Conservation (phyloP, 345 rosid genomes). For the Syzygium aromaticum region DNA sequence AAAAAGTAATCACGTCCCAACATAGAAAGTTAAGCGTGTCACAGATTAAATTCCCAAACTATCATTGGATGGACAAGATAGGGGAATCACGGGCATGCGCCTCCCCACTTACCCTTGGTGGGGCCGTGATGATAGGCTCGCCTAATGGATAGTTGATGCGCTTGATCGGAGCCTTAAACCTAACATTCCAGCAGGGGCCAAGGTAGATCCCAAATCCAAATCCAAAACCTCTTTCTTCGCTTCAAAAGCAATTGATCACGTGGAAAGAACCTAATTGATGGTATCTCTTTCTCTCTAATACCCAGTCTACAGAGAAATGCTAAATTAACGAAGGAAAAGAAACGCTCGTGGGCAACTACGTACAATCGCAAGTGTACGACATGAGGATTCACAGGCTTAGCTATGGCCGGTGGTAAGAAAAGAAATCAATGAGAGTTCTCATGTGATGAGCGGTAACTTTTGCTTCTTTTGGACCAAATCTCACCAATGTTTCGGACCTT, state of each 20-base stretch:
- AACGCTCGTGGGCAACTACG: neutral
- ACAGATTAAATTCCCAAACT: neutral
- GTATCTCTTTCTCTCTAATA: neutral
- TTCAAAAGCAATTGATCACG: neutral
- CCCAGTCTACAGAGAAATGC: no score
- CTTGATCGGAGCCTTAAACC: neutral
- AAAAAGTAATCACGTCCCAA: neutral
- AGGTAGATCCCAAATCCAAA: neutral
- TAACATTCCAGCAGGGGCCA: neutral
- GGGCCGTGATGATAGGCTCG: rapidly evolving
- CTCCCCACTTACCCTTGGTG: neutral
- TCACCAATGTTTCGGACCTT: neutral
- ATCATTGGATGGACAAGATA: neutral
- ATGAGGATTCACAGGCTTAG: neutral
- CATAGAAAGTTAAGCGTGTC: neutral
- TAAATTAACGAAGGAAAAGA: neutral
- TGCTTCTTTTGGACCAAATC: neutral
- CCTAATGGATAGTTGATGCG: neutral
- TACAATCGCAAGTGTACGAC: neutral
- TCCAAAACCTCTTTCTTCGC: neutral
- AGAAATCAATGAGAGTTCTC: neutral
- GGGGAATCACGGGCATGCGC: neutral
- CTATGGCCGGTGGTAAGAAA: neutral
- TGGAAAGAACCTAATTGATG: neutral
- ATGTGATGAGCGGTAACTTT: neutral